Conservation (phyloP, 2,329 filamentous ascomycete genomes). For the Lasiodiplodia theobromae region DNA sequence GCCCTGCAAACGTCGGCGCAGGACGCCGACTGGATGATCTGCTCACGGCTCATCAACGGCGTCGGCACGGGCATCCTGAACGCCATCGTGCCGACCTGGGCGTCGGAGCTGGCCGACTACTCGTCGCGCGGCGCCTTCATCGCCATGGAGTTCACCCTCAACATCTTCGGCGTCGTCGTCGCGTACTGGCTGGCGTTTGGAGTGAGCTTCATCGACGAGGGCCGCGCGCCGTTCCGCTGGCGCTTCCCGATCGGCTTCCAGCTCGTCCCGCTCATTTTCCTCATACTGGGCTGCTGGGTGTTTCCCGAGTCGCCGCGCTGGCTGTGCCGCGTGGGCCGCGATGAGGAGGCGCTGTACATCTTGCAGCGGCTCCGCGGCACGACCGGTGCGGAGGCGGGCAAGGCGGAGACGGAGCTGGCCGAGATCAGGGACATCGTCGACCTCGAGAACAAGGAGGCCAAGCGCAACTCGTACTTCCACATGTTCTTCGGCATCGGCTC, state of each 20-base stretch:
- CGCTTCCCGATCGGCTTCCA: conserved; percentile 75
- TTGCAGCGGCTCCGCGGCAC: conserved; percentile 69
- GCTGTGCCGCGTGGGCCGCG: conserved; percentile 70
- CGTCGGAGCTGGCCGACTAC: conserved; percentile 72
- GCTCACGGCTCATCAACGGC: conserved; percentile 67
- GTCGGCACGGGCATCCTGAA: conserved; percentile 75
- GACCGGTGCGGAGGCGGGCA: conserved; percentile 54
- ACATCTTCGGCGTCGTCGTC: conserved; percentile 73
- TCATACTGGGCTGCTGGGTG: conserved; percentile 66
- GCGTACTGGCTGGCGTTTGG: conserved; percentile 59
- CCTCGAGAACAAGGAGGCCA: conserved; percentile 59
- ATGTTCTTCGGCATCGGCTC: conserved; percentile 74
- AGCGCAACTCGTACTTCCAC: conserved; percentile 65
- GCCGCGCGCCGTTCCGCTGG: conserved; percentile 67
- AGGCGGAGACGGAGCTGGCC: conserved; percentile 69
- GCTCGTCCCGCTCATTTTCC: conserved; percentile 66
- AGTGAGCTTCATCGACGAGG: conserved; percentile 61
- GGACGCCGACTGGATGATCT: conserved; percentile 75
- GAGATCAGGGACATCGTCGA: conserved; percentile 71
- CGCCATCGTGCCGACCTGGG: conserved; percentile 75
- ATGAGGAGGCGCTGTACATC: conserved; percentile 72
- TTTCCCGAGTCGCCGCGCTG: conserved; percentile 75
- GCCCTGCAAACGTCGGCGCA: conserved; percentile 69
- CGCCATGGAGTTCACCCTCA: conserved; percentile 75
- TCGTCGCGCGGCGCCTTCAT: conserved; percentile 73